A percentile compares a stretch with the other conserved stretches of the same genome.
phyloP scores from a whole-genome alignment of 2,329 filamentous ascomycete species.

The Ilyonectria robusta region DNA sequence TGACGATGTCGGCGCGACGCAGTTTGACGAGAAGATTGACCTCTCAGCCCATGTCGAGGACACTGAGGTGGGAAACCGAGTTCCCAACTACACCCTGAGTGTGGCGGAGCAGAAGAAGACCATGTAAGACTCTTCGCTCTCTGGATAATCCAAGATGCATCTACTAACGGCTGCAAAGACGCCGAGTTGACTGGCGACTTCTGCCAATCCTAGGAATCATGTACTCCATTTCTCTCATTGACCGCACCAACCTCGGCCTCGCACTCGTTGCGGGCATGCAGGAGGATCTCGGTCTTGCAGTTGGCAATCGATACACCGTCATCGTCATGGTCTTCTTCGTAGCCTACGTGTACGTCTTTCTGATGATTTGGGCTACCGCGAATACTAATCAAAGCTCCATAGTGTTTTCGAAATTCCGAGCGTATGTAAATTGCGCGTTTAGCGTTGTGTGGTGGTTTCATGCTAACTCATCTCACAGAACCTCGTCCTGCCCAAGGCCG shows the following conservation, averaged over 20 bases:
- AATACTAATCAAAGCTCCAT: neutral
- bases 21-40: neutral
- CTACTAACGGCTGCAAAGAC: slow-evolving; percentile 1
- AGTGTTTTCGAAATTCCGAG: slow-evolving; percentile 23
- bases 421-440: neutral
- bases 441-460: neutral
- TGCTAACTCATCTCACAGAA: slow-evolving; percentile 6
- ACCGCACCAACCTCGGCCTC: slow-evolving; percentile 22
- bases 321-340: slow-evolving; percentile 25
- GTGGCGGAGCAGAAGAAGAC: slow-evolving; percentile 3
- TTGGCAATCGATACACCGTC: slow-evolving; percentile 21
- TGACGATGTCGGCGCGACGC: neutral
- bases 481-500: slow-evolving; percentile 16
- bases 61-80: neutral
- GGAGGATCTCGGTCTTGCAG: slow-evolving; percentile 9
- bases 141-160: neutral
- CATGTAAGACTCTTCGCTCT: neutral
- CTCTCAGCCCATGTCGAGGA: neutral
- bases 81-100: neutral
- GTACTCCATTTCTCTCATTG: slow-evolving; percentile 25
- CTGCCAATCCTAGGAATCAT: slow-evolving; percentile 18
- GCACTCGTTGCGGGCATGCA: slow-evolving; percentile 23
- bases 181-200: slow-evolving; percentile 21
- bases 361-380: too few relatives aligned
- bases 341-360: slow-evolving; percentile 10